Conservation (phyloP, 1,284 basidiomycete species). For the Flammula alnicola region DNA sequence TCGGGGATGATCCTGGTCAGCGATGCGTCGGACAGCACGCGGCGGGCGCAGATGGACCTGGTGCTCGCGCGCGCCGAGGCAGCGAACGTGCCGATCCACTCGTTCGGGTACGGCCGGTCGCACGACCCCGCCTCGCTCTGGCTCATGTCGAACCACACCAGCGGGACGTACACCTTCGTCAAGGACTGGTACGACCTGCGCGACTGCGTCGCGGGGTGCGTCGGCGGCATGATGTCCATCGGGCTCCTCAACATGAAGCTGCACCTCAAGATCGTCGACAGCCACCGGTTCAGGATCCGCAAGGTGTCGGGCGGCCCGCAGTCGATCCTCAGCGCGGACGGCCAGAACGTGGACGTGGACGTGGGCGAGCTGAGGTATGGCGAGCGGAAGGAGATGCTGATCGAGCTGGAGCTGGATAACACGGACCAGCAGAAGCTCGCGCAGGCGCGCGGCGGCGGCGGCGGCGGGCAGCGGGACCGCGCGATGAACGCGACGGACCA, state of each 20-base stretch:
- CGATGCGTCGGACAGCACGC: slow-evolving; percentile 88
- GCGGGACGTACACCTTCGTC: slow-evolving; percentile 96
- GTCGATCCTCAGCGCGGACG: slow-evolving; percentile 84
- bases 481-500: slow-evolving; percentile 76
- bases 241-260: slow-evolving; percentile 89
- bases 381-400: slow-evolving; percentile 91
- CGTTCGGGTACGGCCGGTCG: slow-evolving; percentile 94
- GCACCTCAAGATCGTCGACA: slow-evolving; percentile 87
- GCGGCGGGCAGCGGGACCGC: no score
- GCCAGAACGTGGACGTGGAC: slow-evolving; percentile 93
- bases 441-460: slow-evolving; percentile 32
- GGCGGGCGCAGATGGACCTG: slow-evolving; percentile 98
- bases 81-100: slow-evolving; percentile 94
- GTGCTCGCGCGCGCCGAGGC: slow-evolving; percentile 96
- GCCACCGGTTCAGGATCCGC: slow-evolving; percentile 83
- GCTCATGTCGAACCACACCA: slow-evolving; percentile 97
- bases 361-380: slow-evolving; percentile 92
- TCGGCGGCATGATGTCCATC: slow-evolving; percentile 94
- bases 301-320: slow-evolving; percentile 88
- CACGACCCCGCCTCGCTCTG: slow-evolving; percentile 98
- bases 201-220: slow-evolving; percentile 86
- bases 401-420: slow-evolving; percentile 91
- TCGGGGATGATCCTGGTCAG: slow-evolving; percentile 93
- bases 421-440: slow-evolving; percentile 53
- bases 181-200: slow-evolving; percentile 95